Percentiles rank a stretch among this genome's conserved stretches.
phyloP scores from a whole-genome alignment of 352 stramenopile species.

The Globisporangium abappressorium region DNA sequence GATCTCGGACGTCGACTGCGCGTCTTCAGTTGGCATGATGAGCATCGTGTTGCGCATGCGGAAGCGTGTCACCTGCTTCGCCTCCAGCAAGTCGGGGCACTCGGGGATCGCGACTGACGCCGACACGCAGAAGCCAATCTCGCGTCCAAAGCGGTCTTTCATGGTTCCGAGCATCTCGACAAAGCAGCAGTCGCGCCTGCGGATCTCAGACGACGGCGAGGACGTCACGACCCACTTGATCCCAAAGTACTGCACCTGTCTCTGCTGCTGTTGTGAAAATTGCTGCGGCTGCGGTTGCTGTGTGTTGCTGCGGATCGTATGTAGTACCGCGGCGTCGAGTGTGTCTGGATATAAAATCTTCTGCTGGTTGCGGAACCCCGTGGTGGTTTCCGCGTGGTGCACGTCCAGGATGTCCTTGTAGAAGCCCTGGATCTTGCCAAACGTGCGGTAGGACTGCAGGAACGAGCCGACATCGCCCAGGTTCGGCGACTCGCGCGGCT shows the following conservation, averaged over 20 bases:
- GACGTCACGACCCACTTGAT: constrained; percentile 48
- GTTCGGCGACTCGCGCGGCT: background rate
- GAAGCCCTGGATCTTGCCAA: constrained; percentile 46
- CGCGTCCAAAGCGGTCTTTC: constrained; percentile 28
- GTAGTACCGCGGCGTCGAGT: constrained; percentile 39
- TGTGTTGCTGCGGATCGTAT: constrained; percentile 20
- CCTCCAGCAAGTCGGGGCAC: constrained; percentile 31
- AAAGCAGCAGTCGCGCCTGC: constrained; percentile 42
- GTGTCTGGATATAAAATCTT: constrained; percentile 42
- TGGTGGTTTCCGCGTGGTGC: constrained; percentile 32
- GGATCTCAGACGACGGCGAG: constrained; percentile 20
- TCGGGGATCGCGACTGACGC: constrained; percentile 45
- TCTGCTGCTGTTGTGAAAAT: constrained; percentile 16
- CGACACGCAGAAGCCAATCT: constrained; percentile 38
- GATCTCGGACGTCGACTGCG: constrained; percentile 37
- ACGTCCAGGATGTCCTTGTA: constrained; percentile 47
- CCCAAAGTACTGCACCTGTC: constrained; percentile 39
- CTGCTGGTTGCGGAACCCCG: constrained; percentile 41
- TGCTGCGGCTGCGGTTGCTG: background rate
- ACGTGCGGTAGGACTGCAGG: constrained; percentile 42
- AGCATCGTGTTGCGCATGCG: constrained; percentile 51
- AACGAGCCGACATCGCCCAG: constrained; percentile 12
- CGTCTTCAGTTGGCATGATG: constrained; percentile 26
- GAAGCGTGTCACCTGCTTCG: constrained; percentile 34
- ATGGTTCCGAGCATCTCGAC: constrained; percentile 54